Base-by-base conservation (phyloP, 805 yeast genomes). In the Grigorovia yakushimaensis region DNA sequence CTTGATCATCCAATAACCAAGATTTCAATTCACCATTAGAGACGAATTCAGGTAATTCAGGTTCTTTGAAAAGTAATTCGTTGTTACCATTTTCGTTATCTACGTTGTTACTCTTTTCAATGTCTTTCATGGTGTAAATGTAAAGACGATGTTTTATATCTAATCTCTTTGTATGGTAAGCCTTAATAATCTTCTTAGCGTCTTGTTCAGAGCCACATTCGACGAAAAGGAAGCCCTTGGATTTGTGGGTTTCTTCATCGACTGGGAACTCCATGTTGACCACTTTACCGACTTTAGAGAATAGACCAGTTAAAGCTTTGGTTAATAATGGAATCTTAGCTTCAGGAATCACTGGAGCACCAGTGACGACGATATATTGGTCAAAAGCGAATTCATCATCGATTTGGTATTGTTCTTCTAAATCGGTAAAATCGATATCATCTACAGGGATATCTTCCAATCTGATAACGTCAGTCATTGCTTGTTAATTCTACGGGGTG, bases 271-370 rank as follows among this genome's bases (percentile, higher is more conserved):
- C 73, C 62, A 93, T 76, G 47, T 88, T 91, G 43, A 77, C 61
- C 19, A 93, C 81, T 53, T 79, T 81, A 45, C 96, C 98, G 42
- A 79, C 88, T 53, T 78, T 76, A 43, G 79, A 70, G 61, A 93
- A 82, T 46, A 88, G 74, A 71, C 89, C 91, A 56, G 76, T 78
- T 61, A 93, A 76, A 41, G 94, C 97, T 66, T 87, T 89, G 56
- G 81, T 77, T 62, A 93, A 76, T 49, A 85, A 79, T 47, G 88
- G 85, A 45, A 81, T 85, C 69, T 93, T 93, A 46, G 87, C 66
- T 63, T 83, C 95, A 49, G 97, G 96, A 22, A 95, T 95, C 51
- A 88, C 73, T 55, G 99, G 99, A 10, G 95, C 89, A 43, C 98
- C 98, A 64, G 88, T 97, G 45, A 88, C 84, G 27, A 91, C 85